Evolutionary conservation across 306 rosid genomes (phyloP), one percentile per base, ranked within the genome.

Genomic region (Gleditsia sinensis): DNA sequence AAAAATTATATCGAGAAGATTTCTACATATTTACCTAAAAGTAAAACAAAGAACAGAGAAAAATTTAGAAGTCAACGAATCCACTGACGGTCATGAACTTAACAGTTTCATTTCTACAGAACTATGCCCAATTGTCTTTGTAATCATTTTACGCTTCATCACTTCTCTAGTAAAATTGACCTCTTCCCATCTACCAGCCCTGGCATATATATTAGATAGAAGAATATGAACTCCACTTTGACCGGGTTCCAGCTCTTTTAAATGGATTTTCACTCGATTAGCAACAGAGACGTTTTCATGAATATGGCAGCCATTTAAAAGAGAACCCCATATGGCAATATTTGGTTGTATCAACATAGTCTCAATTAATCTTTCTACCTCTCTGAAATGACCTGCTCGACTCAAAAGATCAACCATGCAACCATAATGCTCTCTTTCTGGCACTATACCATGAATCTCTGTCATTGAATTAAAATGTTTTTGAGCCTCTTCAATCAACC

Each of bases 381-480:
- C 93, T 81, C 77, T 67, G 27, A 88, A 84, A 40, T 9, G 57
- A 59, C 96, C 97, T 1, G 93, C 93, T 23, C 93, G 78, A 63
- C 98, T 87, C 82, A 90, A 81, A 62, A 93, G 88, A 82, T 89
- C 95, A 66, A 88, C 74, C 98, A 87, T 76, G 85, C 93, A 90
- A 68, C 93, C 88, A 53, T 90, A 93, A 75, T 93, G 98, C 87
- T 90, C 95, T 40, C 77, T 83, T 45, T 69, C 85, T 17, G 89
- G 98, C 65, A 72, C 27, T 62, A 87, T 80, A 59, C 89, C 79
- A 10, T 90, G 77, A 45, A 57, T 76, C 65, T 69, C 39, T 13
- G 75, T 79, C 98, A 86, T 88, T 50, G 77, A 45, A n/a, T 62
- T 19, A 48, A 93, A 93, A 50, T 89, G 87, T 60, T 66, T 82